phyloP scores from a whole-genome alignment of 148 eudicot genomes.

The Drosera capensis region DNA sequence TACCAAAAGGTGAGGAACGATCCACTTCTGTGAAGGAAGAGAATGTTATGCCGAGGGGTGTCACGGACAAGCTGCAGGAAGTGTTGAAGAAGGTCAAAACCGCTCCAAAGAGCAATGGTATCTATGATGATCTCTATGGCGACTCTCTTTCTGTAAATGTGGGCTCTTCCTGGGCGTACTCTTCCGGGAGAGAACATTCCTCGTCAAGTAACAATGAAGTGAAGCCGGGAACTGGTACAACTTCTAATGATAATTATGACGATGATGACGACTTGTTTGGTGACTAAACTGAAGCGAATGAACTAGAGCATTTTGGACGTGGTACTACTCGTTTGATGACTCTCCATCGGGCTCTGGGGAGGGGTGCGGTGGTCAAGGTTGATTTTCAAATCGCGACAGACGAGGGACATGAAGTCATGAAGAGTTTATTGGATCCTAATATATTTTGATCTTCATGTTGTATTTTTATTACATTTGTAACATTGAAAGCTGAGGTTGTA shows the following conservation, averaged over 20 bases:
- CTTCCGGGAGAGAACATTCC: slow-evolving; percentile 22
- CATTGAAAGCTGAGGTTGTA: no score
- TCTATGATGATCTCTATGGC: slow-evolving; percentile 64
- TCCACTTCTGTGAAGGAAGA: slow-evolving; percentile 42
- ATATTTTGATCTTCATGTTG: no score
- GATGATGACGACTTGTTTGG: slow-evolving; percentile 80
- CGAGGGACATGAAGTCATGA: no score
- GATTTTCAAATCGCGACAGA: no score
- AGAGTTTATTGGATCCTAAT: no score
- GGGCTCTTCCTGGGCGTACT: slow-evolving; percentile 62
- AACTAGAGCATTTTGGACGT: no score
- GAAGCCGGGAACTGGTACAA: no score
- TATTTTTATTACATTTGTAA: no score
- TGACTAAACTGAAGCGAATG: slow-evolving; percentile 20
- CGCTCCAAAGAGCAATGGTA: slow-evolving; percentile 44
- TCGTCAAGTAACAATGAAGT: slow-evolving; percentile 17
- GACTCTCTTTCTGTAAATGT: slow-evolving; percentile 50
- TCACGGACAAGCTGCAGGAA: slow-evolving; percentile 66
- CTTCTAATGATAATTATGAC: slow-evolving; percentile 21
- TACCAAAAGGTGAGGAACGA: slow-evolving; percentile 65
- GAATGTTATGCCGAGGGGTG: slow-evolving; percentile 38
- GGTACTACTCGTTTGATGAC: no score
- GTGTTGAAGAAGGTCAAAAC: slow-evolving; percentile 71
- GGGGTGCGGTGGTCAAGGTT: no score
- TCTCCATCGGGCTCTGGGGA: no score